phyloP scores from a whole-genome alignment of 1,139 yeast genomes.

The Yamadazyma mexicana region DNA sequence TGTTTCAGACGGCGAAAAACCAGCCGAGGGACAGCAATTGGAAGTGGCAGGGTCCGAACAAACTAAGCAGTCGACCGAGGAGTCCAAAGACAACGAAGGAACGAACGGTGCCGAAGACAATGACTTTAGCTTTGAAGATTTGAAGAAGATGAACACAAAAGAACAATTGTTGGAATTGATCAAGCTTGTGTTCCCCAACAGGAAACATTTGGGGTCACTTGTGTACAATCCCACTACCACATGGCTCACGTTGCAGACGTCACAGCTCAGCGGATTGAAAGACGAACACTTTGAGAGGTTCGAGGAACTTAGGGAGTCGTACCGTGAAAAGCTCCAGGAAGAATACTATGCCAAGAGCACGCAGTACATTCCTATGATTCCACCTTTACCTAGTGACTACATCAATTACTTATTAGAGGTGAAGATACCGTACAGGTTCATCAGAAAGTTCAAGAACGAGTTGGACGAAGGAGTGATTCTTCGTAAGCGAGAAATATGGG shows the following conservation, averaged over 20 bases:
- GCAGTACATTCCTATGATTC: slow-evolving; percentile 41
- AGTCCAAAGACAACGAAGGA: slow-evolving; percentile 1
- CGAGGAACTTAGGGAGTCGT: slow-evolving; percentile 29
- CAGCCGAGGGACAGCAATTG: not conserved
- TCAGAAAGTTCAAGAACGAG: slow-evolving; percentile 26
- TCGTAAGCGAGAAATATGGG: slow-evolving; percentile 72
- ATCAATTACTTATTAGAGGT: slow-evolving; percentile 64
- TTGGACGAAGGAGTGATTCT: slow-evolving; percentile 33
- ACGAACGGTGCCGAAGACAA: slow-evolving; percentile 2
- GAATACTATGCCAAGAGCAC: slow-evolving; percentile 13
- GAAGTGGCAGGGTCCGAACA: not conserved
- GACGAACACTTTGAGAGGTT: slow-evolving; percentile 34
- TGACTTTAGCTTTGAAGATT: slow-evolving; percentile 1
- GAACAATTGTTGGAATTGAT: slow-evolving; percentile 48
- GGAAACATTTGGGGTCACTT: slow-evolving; percentile 59
- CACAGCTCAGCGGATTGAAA: slow-evolving; percentile 36
- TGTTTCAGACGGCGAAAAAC: not conserved
- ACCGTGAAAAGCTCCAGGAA: slow-evolving; percentile 25
- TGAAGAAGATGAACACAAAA: slow-evolving; percentile 7
- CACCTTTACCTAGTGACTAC: slow-evolving; percentile 51
- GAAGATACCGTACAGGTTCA: slow-evolving; percentile 54
- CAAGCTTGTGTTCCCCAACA: slow-evolving; percentile 42
- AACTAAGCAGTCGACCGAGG: not conserved
- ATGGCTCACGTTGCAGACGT: slow-evolving; percentile 41
- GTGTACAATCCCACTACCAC: slow-evolving; percentile 60